Conservation (phyloP, 1,139 yeast species). For the Scheffersomyces illinoinensis region DNA sequence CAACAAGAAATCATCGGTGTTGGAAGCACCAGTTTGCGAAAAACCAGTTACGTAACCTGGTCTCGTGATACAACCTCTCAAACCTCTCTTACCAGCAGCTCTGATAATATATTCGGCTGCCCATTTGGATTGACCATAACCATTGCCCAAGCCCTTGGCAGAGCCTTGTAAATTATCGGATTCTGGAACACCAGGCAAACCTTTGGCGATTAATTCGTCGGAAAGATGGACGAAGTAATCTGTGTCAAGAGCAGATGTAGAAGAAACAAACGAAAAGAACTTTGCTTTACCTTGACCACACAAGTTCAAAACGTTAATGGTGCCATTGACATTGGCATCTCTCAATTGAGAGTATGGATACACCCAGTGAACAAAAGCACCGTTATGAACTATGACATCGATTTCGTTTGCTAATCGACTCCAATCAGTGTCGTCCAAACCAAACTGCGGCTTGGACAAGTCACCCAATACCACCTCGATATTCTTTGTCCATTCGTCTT, state of each 20-base stretch:
- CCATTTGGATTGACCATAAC: conserved; percentile 98
- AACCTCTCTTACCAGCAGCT: conserved; percentile 82
- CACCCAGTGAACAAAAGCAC: conserved; percentile 99
- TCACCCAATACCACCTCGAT: conserved; percentile 84
- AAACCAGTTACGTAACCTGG: conserved; percentile 97
- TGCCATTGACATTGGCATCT: conserved; percentile 90
- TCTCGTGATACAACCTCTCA: conserved; percentile 85
- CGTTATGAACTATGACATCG: conserved; percentile 91
- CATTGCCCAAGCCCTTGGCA: conserved; percentile 77
- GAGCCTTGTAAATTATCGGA: conserved; percentile 83
- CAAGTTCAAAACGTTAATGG: conserved; percentile 79
- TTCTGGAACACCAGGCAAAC: conserved; percentile 75
- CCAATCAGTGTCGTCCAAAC: conserved; percentile 65
- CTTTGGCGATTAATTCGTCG: conserved; percentile 64
- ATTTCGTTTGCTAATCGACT: conserved; percentile 50
- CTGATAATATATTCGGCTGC: conserved; percentile 89
- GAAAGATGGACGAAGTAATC: conserved; percentile 77
- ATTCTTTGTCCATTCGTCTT: conserved; percentile 54
- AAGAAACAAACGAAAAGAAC: conserved; percentile 86
- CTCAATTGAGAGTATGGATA: conserved; percentile 89
- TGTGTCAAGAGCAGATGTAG: conserved; percentile 90
- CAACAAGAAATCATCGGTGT: conserved; percentile 93
- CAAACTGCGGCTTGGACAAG: conserved; percentile 70
- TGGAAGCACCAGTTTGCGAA: conserved; percentile 78
- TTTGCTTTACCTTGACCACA: conserved; percentile 83